Percentiles rank a stretch among this genome's conserved stretches.
Evolutionary conservation across 148 eudicot species (phyloP).

Genomic region (Nepenthes mirabilis): DNA sequence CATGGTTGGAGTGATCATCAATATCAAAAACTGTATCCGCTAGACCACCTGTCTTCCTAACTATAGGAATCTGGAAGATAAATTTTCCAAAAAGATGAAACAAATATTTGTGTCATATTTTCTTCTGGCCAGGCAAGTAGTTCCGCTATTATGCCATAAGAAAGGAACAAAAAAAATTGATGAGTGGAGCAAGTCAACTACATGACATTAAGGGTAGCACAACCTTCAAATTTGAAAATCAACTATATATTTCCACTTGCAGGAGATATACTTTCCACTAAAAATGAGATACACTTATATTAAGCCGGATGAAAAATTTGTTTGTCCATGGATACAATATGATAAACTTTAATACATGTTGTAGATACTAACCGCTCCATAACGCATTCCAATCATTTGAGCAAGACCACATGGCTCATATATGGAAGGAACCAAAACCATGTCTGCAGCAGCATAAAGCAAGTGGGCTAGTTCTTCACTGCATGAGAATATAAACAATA

Average conservation of each 20-base stretch:
- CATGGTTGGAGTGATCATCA: conserved; percentile 48
- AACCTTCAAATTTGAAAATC: no score
- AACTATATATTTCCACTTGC: no score
- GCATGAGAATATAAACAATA: conserved; percentile 4
- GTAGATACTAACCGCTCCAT: conserved; percentile 52
- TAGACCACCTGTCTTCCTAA: conserved; percentile 86
- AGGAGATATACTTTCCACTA: no score
- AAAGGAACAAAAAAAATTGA: no score
- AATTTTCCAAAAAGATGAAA: neutral
- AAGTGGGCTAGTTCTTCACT: conserved; percentile 74
- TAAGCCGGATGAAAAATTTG: neutral
- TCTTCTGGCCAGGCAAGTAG: no score
- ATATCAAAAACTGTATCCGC: conserved; percentile 88
- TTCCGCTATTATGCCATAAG: no score
- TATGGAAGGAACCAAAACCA: conserved; percentile 80
- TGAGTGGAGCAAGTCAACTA: no score
- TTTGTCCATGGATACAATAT: neutral
- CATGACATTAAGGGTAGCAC: no score
- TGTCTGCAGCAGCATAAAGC: conserved; percentile 89
- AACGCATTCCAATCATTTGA: conserved; percentile 92
- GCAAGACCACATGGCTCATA: conserved; percentile 92
- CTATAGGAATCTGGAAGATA: conserved; percentile 53
- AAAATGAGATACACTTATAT: no score
- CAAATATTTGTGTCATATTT: neutral
- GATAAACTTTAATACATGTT: neutral